Percentiles rank a stretch among this genome's conserved stretches.
Evolutionary conservation across 805 yeast genomes (phyloP).

Genomic region (Saccharomycopsis malanga): DNA sequence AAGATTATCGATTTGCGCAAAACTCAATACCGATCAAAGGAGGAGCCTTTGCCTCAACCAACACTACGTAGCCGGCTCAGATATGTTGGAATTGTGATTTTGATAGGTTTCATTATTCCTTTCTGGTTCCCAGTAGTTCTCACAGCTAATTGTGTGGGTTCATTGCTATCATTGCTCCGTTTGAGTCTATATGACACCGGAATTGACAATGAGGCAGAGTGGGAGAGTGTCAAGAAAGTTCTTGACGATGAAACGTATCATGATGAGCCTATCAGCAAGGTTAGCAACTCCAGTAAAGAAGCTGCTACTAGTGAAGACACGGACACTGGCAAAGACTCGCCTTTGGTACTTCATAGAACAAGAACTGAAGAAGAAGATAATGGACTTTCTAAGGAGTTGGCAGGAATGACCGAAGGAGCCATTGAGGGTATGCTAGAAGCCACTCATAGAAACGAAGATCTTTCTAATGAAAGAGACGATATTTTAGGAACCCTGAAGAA

Average conservation of each 20-base stretch:
- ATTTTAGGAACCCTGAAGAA: background rate
- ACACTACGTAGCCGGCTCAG: constrained; percentile 23
- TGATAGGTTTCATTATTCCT: constrained; percentile 32
- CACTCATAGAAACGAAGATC: constrained; percentile 16
- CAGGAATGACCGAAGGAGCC: constrained; percentile 21
- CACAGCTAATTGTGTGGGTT: constrained; percentile 23
- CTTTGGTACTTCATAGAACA: background rate
- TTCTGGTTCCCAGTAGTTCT: constrained; percentile 45
- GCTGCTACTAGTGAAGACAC: constrained; percentile 8
- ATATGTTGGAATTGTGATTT: constrained; percentile 24
- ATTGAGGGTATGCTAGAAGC: constrained; percentile 21
- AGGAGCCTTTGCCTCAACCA: constrained; percentile 13
- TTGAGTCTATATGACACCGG: constrained; percentile 23
- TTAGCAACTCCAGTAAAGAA: background rate
- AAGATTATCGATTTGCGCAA: constrained; percentile 44
- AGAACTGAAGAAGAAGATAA: constrained; percentile 7
- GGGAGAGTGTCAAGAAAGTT: constrained; percentile 2
- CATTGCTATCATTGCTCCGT: constrained; percentile 11
- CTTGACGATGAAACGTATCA: background rate
- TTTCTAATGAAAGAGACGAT: constrained; percentile 5
- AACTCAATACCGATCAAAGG: constrained; percentile 24
- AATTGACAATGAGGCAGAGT: constrained; percentile 22
- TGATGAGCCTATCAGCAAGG: background rate
- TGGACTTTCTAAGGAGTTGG: constrained; percentile 15
- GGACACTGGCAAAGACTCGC: constrained; percentile 22